phyloP scores from a whole-genome alignment of 2,329 filamentous ascomycete species.

The Sporothrix dimorphospora region DNA sequence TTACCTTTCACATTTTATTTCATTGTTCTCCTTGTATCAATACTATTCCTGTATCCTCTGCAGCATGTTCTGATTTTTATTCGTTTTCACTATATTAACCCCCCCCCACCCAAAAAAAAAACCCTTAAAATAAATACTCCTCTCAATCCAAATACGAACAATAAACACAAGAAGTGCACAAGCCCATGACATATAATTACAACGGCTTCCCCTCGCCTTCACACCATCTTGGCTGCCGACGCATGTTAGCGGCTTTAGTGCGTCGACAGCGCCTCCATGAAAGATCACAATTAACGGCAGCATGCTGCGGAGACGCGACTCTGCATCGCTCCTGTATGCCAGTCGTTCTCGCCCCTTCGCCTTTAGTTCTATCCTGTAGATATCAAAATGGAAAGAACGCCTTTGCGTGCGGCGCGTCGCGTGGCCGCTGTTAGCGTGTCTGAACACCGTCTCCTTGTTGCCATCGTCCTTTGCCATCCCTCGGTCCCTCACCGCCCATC shows the following conservation, averaged over 20 bases:
- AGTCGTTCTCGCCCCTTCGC: not conserved
- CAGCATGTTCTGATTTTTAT: not conserved
- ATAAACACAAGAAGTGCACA: not conserved
- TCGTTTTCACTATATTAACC: too few species aligned
- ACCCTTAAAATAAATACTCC: not conserved
- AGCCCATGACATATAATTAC: too few species aligned
- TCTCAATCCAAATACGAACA: not conserved
- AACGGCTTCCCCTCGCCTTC: conserved; percentile 7
- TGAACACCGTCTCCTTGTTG: not conserved
- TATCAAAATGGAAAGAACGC: not conserved
- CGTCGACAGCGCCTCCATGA: not conserved
- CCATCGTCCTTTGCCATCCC: not conserved
- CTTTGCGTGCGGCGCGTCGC: conserved; percentile 18
- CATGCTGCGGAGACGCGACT: not conserved
- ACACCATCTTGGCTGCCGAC: conserved; percentile 4
- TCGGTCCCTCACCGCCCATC: conserved; percentile 17
- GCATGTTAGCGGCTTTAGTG: conserved; percentile 23
- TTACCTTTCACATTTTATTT: too few species aligned
- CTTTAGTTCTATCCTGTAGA: not conserved
- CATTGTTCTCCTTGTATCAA: too few species aligned
- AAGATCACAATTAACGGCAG: not conserved
- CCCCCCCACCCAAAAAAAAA: too few species aligned
- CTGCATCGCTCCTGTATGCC: conserved; percentile 15
- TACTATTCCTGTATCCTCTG: too few species aligned
- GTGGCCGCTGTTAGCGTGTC: conserved; percentile 13